Evolutionary conservation across 305 asterid genomes (phyloP).

Genomic region (Ajuga reptans): DNA sequence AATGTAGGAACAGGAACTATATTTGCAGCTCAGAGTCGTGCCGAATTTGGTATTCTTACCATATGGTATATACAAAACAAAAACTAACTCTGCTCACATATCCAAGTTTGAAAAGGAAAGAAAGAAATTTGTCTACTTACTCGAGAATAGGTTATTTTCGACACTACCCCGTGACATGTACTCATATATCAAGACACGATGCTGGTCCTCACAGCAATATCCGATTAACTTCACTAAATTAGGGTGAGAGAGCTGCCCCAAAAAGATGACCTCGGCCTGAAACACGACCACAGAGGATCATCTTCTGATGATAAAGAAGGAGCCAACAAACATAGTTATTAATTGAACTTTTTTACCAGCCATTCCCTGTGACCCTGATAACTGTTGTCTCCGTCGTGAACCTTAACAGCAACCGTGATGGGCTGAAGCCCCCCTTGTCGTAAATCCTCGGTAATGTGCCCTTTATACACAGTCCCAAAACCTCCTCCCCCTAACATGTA

Average conservation of each 20-base stretch:
- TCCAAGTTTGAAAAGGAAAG: not conserved
- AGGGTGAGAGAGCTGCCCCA: constrained; percentile 93
- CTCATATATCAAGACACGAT: constrained; percentile 71
- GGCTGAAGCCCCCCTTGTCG: constrained; percentile 40
- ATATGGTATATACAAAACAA: too few species aligned
- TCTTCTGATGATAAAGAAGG: too few species aligned
- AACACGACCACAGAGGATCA: not conserved
- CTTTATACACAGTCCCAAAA: constrained; percentile 87
- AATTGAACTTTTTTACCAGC: constrained; percentile 45
- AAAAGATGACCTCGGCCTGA: constrained; percentile 81
- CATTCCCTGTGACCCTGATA: constrained; percentile 94
- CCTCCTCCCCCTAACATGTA: constrained; percentile 93
- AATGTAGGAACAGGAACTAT: not conserved
- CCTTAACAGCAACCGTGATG: constrained; percentile 74
- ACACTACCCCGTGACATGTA: constrained; percentile 81
- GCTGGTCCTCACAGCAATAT: constrained; percentile 77
- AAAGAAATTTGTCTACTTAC: constrained; percentile 31
- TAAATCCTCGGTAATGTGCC: constrained; percentile 42
- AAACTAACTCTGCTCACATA: not conserved
- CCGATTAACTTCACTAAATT: constrained; percentile 81
- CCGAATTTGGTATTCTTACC: too few species aligned
- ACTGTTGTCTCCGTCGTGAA: constrained; percentile 86
- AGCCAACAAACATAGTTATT: not conserved
- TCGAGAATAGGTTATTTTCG: constrained; percentile 71
- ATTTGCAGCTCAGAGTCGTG: not conserved